phyloP scores from a whole-genome alignment of 192 early-diverging fungal species.

The Coemansia sp. region DNA sequence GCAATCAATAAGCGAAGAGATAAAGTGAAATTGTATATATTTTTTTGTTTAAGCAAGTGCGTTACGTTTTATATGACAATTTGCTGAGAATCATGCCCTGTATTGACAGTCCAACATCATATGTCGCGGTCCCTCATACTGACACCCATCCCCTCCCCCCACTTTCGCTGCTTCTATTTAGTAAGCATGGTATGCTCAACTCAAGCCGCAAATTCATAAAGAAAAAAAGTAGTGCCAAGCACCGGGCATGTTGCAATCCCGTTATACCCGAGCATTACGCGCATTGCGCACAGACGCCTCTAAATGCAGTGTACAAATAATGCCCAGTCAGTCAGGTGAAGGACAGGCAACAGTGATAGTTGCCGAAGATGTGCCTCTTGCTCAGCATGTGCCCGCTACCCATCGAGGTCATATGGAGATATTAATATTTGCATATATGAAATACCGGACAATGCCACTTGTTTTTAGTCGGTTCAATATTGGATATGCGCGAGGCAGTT shows the following conservation, averaged over 20 bases:
- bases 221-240: neutral
- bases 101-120: no score
- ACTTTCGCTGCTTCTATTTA: no score
- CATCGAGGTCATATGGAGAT: neutral
- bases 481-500: no score
- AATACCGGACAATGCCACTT: neutral
- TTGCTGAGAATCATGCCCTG: no score
- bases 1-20: no score
- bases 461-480: no score
- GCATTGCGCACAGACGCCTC: neutral
- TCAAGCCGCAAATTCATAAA: no score
- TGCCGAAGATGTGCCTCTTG: neutral
- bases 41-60: no score
- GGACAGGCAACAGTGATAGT: neutral
- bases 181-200: neutral
- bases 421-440: conserved; percentile 2
- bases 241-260: neutral
- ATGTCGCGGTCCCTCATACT: no score
- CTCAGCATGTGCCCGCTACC: neutral
- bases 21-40: no score
- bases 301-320: neutral
- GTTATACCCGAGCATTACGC: neutral
- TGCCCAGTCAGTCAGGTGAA: neutral
- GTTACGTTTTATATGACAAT: no score
- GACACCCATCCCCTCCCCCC: no score